Evolutionary conservation across 2,329 filamentous ascomycete genomes (phyloP), one percentile per base, ranked within the genome.

Genomic region (Paecilomyces formosus): DNA sequence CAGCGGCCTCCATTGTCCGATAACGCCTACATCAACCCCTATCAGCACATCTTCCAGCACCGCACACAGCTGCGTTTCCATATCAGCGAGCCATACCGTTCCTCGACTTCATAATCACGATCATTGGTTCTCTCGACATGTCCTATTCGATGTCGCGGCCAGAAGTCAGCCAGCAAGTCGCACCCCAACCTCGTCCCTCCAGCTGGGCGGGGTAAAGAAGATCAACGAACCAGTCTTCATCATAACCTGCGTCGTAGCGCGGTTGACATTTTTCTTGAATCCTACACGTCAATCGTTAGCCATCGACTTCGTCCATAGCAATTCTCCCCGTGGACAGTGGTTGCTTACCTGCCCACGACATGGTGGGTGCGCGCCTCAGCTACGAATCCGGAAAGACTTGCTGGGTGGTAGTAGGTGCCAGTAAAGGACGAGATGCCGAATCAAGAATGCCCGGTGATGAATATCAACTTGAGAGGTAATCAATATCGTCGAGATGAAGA

Each of bases 111-210:
- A 76, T 97, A 99, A 75, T 97, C 94, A 66, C 95, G 90, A 79
- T 99, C 94, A 75, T 93, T 97, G 26, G 94, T 99, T 79, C 94
- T 93, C 78, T 99, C 94, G 68, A 99, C 95, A 80, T 97, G 94
- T 61, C 94, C 90, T 86, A 66, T 51, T 53, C 9, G 57, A 35
- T 24, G 28, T 13, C 26, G 18, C 21, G 12, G 7, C 15, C 18
- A 30, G 24, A 22, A 1, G 39, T 58, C 33, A 58, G 54, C 54
- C 35, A 28, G 28, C 31, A 30, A 28, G n/a, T 21, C 30, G 8
- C 9, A 52, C 18, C 15, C 15, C 39, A n/a, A 5, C 39, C 8
- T 31, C 15, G 39, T 15, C 39, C 13, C 35, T 21, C 18, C 49
- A 31, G 22, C 28, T 24, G 50, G 21, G 63, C 59, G 54, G 59